A percentile compares a stretch with the other conserved stretches of the same genome.
Conservation (phyloP, 2,329 filamentous ascomycete species). For the Pseudocercospora eumusae region DNA sequence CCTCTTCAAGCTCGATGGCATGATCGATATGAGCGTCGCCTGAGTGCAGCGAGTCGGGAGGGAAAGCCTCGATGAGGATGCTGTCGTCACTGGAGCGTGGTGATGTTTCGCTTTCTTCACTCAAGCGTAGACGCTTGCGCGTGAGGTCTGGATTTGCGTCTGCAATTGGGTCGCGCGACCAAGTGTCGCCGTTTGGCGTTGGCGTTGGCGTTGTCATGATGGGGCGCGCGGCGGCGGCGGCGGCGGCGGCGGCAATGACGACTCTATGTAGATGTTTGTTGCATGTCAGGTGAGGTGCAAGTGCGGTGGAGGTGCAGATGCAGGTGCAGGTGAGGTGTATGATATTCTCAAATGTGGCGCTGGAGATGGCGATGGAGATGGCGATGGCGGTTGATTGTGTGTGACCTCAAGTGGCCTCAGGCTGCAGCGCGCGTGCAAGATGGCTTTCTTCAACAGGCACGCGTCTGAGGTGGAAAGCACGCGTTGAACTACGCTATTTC, state of each 20-base stretch:
- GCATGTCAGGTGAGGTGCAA: constrained; percentile 12
- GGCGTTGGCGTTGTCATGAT: constrained; percentile 23
- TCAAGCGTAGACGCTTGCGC: constrained; percentile 50
- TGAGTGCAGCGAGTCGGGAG: constrained; percentile 46
- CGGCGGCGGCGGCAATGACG: neutral
- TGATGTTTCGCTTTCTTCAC: constrained; percentile 40
- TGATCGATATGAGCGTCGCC: constrained; percentile 42
- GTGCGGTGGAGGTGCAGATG: too few relatives aligned
- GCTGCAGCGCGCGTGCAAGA: constrained; percentile 2
- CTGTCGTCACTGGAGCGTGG: constrained; percentile 30
- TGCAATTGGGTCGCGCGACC: constrained; percentile 46
- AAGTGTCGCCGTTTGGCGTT: constrained; percentile 25
- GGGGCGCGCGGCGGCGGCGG: neutral
- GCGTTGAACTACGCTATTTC: too few relatives aligned
- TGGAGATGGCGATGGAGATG: too few relatives aligned
- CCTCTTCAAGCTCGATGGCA: constrained; percentile 44
- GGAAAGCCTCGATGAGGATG: constrained; percentile 35
- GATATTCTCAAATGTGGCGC: too few relatives aligned
- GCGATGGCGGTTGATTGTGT: neutral
- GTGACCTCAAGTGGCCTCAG: constrained; percentile 2
- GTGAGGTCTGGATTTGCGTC: constrained; percentile 49
- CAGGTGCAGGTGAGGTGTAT: too few relatives aligned
- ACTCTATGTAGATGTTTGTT: neutral
- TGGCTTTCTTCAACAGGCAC: neutral
- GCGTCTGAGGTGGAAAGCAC: neutral